phyloP scores from a whole-genome alignment of 2,329 filamentous ascomycete genomes.

The Sclerotinia trifoliorum region DNA sequence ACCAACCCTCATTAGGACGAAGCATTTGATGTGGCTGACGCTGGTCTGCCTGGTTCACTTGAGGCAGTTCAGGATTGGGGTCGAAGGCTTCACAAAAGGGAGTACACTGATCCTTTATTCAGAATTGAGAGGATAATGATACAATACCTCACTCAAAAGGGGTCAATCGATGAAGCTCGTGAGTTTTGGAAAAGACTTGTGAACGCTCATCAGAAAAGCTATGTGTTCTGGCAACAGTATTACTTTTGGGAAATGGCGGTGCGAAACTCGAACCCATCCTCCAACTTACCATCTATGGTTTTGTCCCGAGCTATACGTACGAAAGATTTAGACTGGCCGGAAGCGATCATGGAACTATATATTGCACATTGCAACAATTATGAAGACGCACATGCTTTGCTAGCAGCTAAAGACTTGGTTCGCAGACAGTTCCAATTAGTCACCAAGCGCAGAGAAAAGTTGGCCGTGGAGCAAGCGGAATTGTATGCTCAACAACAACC shows the following conservation, averaged over 20 bases:
- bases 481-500: conserved; percentile 46
- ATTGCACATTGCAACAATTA: conserved; percentile 85
- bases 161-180: conserved; percentile 73
- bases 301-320: conserved; percentile 67
- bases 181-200: conserved; percentile 71
- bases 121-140: conserved; percentile 89
- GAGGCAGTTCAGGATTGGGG: conserved; percentile 80
- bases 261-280: conserved; percentile 49
- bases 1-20: conserved; percentile 55
- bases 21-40: conserved; percentile 83
- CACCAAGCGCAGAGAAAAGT: conserved; percentile 61
- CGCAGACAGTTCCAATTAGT: conserved; percentile 66
- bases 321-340: conserved; percentile 70
- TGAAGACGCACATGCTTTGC: conserved; percentile 73
- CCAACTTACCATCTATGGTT: conserved; percentile 71
- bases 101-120: conserved; percentile 81
- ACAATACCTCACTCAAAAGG: conserved; percentile 83
- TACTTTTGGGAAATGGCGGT: conserved; percentile 81
- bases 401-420: conserved; percentile 70
- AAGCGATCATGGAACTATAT: conserved; percentile 72
- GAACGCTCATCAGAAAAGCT: conserved; percentile 69
- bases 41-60: conserved; percentile 80
- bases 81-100: conserved; percentile 65
- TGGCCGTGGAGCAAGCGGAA: conserved; percentile 60
- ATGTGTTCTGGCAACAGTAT: conserved; percentile 91